Conservation (phyloP, 129 eudicot species). For the Dittrichia graveolens region DNA sequence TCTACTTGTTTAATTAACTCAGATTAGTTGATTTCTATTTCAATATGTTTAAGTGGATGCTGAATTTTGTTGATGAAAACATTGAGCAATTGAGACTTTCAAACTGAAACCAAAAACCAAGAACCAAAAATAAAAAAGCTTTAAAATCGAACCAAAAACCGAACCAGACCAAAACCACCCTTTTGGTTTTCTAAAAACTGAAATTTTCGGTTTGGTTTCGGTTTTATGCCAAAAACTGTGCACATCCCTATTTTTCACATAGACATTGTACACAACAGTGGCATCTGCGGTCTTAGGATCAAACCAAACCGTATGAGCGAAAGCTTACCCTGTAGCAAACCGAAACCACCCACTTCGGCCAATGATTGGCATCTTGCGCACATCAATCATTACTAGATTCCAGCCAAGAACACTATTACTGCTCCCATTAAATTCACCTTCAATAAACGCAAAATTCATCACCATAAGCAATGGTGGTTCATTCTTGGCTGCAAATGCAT, state of each 20-base stretch:
- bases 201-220: too few species aligned
- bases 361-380: slow-evolving; percentile 60
- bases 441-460: slow-evolving; percentile 39
- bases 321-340: slow-evolving; percentile 55
- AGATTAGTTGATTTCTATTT: too few species aligned
- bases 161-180: too few species aligned
- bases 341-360: slow-evolving; percentile 62
- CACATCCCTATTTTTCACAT: slow-evolving; percentile 56
- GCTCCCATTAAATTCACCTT: slow-evolving; percentile 56
- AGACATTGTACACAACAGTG: slow-evolving; percentile 54
- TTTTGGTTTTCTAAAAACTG: too few species aligned
- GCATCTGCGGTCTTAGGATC: slow-evolving; percentile 54
- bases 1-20: too few species aligned
- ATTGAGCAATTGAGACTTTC: too few species aligned
- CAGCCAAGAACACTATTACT: slow-evolving; percentile 59
- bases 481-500: slow-evolving; percentile 45
- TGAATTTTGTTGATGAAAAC: too few species aligned
- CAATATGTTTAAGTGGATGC: too few species aligned
- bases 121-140: too few species aligned
- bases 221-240: too few species aligned
- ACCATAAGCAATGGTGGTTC: slow-evolving; percentile 56
- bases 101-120: too few species aligned
- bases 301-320: slow-evolving; percentile 51
- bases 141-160: too few species aligned
- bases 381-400: slow-evolving; percentile 48